These are phyloP conservation scores for Lactarius sp. DNA, from an alignment of 768 basidiomycete genomes.

Conservation along the genomic window DNA sequence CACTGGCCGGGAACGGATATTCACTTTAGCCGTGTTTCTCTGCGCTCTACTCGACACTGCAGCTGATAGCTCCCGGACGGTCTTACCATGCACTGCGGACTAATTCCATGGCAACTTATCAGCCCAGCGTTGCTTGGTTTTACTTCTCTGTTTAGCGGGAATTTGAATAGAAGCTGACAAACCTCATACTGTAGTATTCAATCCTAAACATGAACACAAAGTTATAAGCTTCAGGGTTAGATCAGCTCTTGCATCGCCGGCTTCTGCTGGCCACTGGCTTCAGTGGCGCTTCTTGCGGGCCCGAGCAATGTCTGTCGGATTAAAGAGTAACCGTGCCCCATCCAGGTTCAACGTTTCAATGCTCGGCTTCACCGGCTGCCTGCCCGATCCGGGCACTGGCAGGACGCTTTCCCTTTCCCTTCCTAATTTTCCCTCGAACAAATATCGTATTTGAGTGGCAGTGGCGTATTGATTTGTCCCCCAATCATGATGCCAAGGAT, in stretches of 20 bases:
- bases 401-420: not conserved
- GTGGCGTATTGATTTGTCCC: not conserved
- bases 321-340: too few relatives aligned
- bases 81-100: not conserved
- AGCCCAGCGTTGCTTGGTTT: not conserved
- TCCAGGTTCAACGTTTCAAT: too few relatives aligned
- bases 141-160: not conserved
- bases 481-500: not conserved
- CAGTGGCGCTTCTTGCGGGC: too few relatives aligned
- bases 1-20: not conserved
- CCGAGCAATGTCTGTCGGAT: too few relatives aligned
- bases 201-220: not conserved
- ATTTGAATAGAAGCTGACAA: not conserved
- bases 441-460: not conserved
- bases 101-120: not conserved
- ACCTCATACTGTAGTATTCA: not conserved
- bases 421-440: not conserved
- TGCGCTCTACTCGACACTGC: not conserved
- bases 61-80: not conserved
- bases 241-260: too few relatives aligned
- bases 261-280: too few relatives aligned
- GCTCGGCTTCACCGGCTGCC: too few relatives aligned
- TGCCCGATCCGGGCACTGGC: too few relatives aligned
- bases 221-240: not conserved
- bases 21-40: not conserved